Base-by-base conservation (phyloP, 208 protist genomes). In the Crithidia expoeki region DNA sequence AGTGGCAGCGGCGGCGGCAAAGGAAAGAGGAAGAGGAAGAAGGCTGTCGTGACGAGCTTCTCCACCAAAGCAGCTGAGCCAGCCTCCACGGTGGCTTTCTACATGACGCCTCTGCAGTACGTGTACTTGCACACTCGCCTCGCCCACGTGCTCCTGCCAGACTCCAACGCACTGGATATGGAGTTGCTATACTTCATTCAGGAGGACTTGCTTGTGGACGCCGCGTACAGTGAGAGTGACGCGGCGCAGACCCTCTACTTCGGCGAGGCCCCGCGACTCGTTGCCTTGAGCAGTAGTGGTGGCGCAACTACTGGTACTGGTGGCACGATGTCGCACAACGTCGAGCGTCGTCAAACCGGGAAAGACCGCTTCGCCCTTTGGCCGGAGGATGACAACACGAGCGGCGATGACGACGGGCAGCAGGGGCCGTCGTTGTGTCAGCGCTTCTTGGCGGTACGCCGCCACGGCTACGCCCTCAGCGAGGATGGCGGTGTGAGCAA, bases 101-200 rank as follows among this genome's bases (percentile, higher is more conserved):
- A 85, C 74, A 92, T 96, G 88, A 89, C 84, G 2, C 74, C 91
- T 2, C 52, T 86, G 36, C 91, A 96, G 72, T 96, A 96, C 73
- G 73, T 92, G 16, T 96, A 96, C 67, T 79, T 96, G 28, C 83
- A 96, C 74, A 84, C 84, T 42, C 91, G 91, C 51, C 86, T 96
- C 28, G 82, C 86, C 5, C 55, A 68, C 32, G 76, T 92, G n/a
- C 79, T 96, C 25, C 80, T 96, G 36, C 91, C 90, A 11, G 68
- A 76, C 32, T 73, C 67, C 57, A 58, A 76, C 12, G 78, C 83
- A 12, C 60, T 86, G 12, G 74, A 94, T 60, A 71, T 92, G 60
- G 83, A 94, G 56, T 79, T 96, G 77, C 70, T 96, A 25, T 80
- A 92, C 51, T 87, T 86, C 40, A 83, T 93, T 28, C 75, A 87